These are phyloP conservation scores for Malus sylvestris DNA, from an alignment of 306 rosid genomes.

Conservation along the genomic window DNA sequence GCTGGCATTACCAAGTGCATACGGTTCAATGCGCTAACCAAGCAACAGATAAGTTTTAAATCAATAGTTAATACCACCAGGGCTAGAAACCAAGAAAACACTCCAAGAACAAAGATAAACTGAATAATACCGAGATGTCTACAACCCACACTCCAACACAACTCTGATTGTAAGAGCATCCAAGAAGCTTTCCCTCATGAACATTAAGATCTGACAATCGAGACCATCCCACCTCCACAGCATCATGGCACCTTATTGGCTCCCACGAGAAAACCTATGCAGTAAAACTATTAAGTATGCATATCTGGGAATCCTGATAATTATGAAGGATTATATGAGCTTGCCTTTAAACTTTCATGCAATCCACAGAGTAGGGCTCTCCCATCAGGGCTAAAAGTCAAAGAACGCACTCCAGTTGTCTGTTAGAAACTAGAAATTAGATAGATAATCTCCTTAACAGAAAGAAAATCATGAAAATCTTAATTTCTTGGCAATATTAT, in stretches of 20 bases:
- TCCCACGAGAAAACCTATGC: constrained; percentile 92
- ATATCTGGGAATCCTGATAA: constrained; percentile 13
- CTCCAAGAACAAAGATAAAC: constrained; percentile 4
- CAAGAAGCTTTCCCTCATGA: constrained; percentile 98
- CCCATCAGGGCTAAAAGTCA: constrained; percentile 92
- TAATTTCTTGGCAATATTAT: not conserved
- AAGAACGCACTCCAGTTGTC: constrained; percentile 93
- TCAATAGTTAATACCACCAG: constrained; percentile 15
- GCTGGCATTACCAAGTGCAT: constrained; percentile 50
- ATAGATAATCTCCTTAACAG: not conserved
- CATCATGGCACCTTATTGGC: constrained; percentile 85
- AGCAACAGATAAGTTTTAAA: constrained; percentile 18
- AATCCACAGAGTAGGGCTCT: constrained; percentile 94
- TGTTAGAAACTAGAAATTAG: constrained; percentile 22
- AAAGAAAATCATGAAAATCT: not conserved
- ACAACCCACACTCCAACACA: constrained; percentile 99
- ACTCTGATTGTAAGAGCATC: constrained; percentile 95
- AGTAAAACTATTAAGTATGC: constrained; percentile 5
- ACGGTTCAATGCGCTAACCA: constrained; percentile 84
- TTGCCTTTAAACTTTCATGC: constrained; percentile 94
- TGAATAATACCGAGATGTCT: constrained; percentile 73
- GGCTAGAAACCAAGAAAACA: constrained; percentile 7
- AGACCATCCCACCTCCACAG: constrained; percentile 97
- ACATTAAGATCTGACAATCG: constrained; percentile 91
- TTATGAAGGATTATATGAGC: constrained; percentile 16